Percentiles rank a stretch among this genome's conserved stretches.
phyloP scores from a whole-genome alignment of 495 filamentous ascomycete genomes.

The Xylaria palmicola region DNA sequence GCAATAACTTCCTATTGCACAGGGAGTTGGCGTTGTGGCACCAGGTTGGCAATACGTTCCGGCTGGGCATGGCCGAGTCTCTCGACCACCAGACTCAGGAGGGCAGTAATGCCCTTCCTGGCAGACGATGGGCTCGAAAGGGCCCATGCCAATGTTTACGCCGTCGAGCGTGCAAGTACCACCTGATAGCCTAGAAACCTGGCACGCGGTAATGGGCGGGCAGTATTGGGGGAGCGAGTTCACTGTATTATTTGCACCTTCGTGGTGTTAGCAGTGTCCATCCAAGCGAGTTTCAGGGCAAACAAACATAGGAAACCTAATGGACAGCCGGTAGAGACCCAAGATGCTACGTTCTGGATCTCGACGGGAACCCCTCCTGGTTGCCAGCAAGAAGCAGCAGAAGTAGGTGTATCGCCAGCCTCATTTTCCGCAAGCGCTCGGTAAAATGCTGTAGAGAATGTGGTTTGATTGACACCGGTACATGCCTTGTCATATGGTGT shows the following conservation, averaged over 20 bases:
- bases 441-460: slow-evolving; percentile 35
- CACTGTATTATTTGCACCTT: slow-evolving; percentile 47
- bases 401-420: slow-evolving; percentile 17
- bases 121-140: slow-evolving; percentile 47
- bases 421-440: slow-evolving; percentile 16
- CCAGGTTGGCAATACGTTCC: slow-evolving; percentile 48
- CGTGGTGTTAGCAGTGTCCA: slow-evolving; percentile 12
- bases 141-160: slow-evolving; percentile 35
- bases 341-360: slow-evolving; percentile 35
- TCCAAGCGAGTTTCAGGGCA: background rate
- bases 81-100: slow-evolving; percentile 24
- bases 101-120: slow-evolving; percentile 46
- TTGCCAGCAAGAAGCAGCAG: slow-evolving; percentile 36
- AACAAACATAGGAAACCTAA: slow-evolving; percentile 42
- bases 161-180: slow-evolving; percentile 30
- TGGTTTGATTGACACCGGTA: slow-evolving; percentile 31
- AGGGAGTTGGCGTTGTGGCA: slow-evolving; percentile 40
- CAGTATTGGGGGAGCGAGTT: slow-evolving; percentile 47
- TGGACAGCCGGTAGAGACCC: slow-evolving; percentile 37
- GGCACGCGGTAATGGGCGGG: slow-evolving; percentile 39
- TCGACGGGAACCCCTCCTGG: slow-evolving; percentile 32
- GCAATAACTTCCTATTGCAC: slow-evolving; percentile 40
- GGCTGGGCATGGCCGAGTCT: slow-evolving; percentile 38
- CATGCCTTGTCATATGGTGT: slow-evolving; percentile 35
- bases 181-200: slow-evolving; percentile 36